These are phyloP conservation scores for Penicillium sp. DNA, from an alignment of 2,329 filamentous ascomycete species.

Conservation along the genomic window DNA sequence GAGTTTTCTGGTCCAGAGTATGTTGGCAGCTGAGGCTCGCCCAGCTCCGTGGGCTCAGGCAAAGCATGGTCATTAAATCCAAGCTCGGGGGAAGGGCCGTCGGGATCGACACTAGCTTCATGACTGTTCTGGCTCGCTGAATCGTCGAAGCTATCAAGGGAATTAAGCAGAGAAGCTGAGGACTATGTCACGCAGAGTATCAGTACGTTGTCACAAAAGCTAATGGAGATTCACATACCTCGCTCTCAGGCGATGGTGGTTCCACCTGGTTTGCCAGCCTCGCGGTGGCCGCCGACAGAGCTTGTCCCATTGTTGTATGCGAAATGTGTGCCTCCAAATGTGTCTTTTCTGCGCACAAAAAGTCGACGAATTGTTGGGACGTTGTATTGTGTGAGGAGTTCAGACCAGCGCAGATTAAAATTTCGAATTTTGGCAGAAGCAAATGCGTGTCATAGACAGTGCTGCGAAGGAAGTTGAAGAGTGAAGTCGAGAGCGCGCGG, in stretches of 20 bases:
- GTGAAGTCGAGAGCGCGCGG: slow-evolving; percentile 27
- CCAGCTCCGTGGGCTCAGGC: slow-evolving; percentile 23
- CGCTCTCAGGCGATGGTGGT: background rate
- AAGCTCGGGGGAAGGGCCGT: slow-evolving; percentile 28
- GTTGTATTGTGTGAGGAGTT: slow-evolving; percentile 47
- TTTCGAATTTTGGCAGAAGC: slow-evolving; percentile 48
- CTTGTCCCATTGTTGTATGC: slow-evolving; percentile 56
- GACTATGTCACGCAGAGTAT: too few species aligned
- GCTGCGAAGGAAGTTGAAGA: slow-evolving; percentile 28
- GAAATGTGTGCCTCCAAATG: slow-evolving; percentile 57
- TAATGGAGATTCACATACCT: background rate
- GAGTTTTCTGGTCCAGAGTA: slow-evolving; percentile 38
- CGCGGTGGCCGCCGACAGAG: slow-evolving; percentile 56
- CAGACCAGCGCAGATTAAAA: slow-evolving; percentile 49
- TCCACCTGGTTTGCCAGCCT: slow-evolving; percentile 45
- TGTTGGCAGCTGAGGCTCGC: slow-evolving; percentile 22
- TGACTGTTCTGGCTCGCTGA: background rate
- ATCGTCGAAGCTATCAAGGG: background rate
- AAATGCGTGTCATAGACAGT: slow-evolving; percentile 22
- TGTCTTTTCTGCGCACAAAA: slow-evolving; percentile 65
- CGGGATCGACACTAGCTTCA: background rate
- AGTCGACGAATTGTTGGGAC: slow-evolving; percentile 47
- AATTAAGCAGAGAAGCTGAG: too few species aligned
- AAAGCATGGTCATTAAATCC: slow-evolving; percentile 11
- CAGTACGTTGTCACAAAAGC: too few species aligned